Evolutionary conservation across 768 basidiomycete genomes (phyloP), one percentile per base, ranked within the genome.

Genomic region (Ramaria sp.): DNA sequence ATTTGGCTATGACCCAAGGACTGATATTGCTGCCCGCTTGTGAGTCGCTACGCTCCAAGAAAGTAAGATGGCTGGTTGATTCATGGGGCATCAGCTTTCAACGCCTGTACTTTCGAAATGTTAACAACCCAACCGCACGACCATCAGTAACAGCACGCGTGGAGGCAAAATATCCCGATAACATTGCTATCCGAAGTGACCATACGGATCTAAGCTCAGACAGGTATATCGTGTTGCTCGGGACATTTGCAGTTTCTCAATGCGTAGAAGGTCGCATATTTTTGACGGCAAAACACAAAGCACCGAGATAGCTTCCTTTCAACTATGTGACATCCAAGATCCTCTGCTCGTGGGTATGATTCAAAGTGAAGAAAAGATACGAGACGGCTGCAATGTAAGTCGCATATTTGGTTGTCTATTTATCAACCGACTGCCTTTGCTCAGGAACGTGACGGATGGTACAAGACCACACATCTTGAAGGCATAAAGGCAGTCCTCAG

Each of bases 391-490:
- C 65, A 74, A 90, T 63, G 92, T 94, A 57, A 61, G 86, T 72
- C 3, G 9, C 13, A 34, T 34, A 9, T 34, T 34, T 8, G 8
- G 32, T 13, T 9, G 16, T 16, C 12, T 24, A 18, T 9, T 25
- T 28, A 22, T 49, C 28, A 41, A 36, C 6, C 27, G 9, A 30
- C 32, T 30, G 30, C n/a, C 5, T 36, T 24, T 36, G n/a, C 13
- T 13, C 56, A 86, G 85, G 83, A 88, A 70, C 81, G 83, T 47
- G 87, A 91, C 61, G 94, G 94, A 1, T 97, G 93, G 93, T 96
- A 85, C 63, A 81, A 79, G 3, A 71, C 78, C 0, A 78, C 82
- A 58, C 78, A 83, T 3, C 74, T 93, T 56, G 87, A 90, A 59
- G 79, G 81, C 55, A 93, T 97, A 67, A 92, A 90, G 66, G 78